Conservation (phyloP, 2,329 filamentous ascomycete species). For the Dactylellina sp. region DNA sequence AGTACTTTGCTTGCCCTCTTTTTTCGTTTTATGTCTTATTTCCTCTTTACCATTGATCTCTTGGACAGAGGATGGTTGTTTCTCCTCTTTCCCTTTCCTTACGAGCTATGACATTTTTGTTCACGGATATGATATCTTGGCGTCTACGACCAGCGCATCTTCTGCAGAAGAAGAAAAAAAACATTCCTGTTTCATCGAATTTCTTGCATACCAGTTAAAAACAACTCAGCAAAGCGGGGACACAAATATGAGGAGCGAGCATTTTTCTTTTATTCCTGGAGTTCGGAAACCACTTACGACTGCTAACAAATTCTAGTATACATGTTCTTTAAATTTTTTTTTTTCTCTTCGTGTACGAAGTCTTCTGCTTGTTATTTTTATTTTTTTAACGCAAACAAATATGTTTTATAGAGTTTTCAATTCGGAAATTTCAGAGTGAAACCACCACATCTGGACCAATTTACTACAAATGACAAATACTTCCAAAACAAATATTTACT, state of each 20-base stretch:
- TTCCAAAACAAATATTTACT: no score
- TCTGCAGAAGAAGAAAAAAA: background rate
- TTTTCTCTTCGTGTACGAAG: slow-evolving; percentile 22
- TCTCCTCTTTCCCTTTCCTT: slow-evolving; percentile 3
- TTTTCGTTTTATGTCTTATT: background rate
- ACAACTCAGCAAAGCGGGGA: slow-evolving; percentile 16
- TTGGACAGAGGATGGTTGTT: slow-evolving; percentile 20
- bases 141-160: slow-evolving; percentile 19
- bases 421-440: slow-evolving; percentile 5
- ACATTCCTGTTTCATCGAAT: background rate
- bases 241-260: background rate
- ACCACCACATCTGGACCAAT: background rate
- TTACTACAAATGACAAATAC: no score
- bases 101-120: no score
- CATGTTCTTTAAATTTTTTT: slow-evolving; percentile 8
- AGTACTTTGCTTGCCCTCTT: slow-evolving; percentile 7
- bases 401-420: slow-evolving; percentile 12
- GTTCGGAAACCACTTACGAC: background rate
- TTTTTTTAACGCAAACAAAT: background rate
- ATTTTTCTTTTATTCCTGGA: slow-evolving; percentile 13
- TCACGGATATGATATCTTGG: slow-evolving; percentile 1
- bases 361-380: slow-evolving; percentile 12
- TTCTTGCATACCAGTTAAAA: background rate
- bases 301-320: background rate
- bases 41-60: background rate